Conservation (phyloP, 176 grass and related monocot genomes). For the Juncus effusus region DNA sequence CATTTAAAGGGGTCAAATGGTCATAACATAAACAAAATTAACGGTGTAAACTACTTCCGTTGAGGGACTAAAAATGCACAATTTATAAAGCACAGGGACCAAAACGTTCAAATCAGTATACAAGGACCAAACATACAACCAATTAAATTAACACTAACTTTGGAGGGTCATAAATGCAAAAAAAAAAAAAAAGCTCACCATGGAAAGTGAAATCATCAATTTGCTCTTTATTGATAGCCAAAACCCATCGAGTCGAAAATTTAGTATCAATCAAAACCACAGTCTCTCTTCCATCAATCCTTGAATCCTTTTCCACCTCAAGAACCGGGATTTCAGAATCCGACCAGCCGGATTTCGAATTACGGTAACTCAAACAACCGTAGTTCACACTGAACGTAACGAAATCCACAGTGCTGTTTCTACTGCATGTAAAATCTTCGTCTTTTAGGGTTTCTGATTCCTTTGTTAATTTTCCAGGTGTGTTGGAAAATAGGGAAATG, state of each 20-base stretch:
- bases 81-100: too few species aligned
- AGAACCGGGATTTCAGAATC: constrained; percentile 59
- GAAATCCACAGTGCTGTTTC: constrained; percentile 58
- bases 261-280: constrained; percentile 65
- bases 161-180: constrained; percentile 1
- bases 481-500: constrained; percentile 80
- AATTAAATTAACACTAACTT: too few species aligned
- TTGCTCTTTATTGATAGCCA: constrained; percentile 78
- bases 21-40: too few species aligned
- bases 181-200: constrained; percentile 28
- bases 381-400: constrained; percentile 88
- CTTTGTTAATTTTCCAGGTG: constrained; percentile 72
- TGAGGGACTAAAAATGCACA: too few species aligned
- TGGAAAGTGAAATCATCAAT: constrained; percentile 69
- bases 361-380: constrained; percentile 72
- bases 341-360: constrained; percentile 55
- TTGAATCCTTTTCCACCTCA: constrained; percentile 72
- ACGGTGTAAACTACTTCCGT: too few species aligned
- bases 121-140: too few species aligned
- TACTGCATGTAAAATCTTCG: constrained; percentile 79
- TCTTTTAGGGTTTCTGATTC: constrained; percentile 57
- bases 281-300: constrained; percentile 38
- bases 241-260: constrained; percentile 64
- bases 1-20: too few species aligned
- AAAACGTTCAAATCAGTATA: too few species aligned